Base-by-base conservation (phyloP, 2,329 filamentous ascomycete species). In the Fusarium bulbicola region DNA sequence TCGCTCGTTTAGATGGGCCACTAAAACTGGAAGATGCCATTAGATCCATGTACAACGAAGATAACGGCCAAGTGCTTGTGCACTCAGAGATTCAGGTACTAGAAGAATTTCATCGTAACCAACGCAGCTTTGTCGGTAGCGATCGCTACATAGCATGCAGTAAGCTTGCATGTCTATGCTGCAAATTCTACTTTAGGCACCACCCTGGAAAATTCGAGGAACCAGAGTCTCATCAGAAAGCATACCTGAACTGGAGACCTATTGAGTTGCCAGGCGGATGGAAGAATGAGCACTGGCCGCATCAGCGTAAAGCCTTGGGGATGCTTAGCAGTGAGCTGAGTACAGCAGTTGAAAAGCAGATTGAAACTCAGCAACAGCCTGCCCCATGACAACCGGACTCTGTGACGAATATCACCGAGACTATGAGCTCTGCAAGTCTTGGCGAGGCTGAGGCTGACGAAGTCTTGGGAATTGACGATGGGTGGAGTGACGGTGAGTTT, bases 161-260 rank as follows among this genome's bases (percentile, higher is more conserved):
- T 74, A 89, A 89, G 74, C 82, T 82, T 1, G 83, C 87, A 7
- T 89, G 86, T 61, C 84, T 85, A 64, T 86, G 84, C 57, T 89
- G 86, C 73, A 79, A 79, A 43, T 77, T 85, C 6, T 87, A 87
- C 66, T 82, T 87, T 32, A 75, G 68, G 14, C 56, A 82, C 18
- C 85, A 87, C 54, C 82, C 82, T 1, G 78, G 76, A 6, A 68
- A 13, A 6, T 79, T 72, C 56, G 77, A 78, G 1, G 75, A 79
- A 28, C 82, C 81, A 0, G 76, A 78, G 20, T 81, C 80, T 0
- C 84, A 86, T 54, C 74, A 81, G 30, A 85, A 84, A 46, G 70
- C 82, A 1, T 86, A 82, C 39, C 54, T 79, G 9, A 84, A 82
- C 46, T 87, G 85, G 85, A 81, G 83, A 10, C 77, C 16, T 1